A percentile compares a stretch with the other conserved stretches of the same genome.
Evolutionary conservation across 345 rosid species (phyloP).

Genomic region (Citrus sinensis): DNA sequence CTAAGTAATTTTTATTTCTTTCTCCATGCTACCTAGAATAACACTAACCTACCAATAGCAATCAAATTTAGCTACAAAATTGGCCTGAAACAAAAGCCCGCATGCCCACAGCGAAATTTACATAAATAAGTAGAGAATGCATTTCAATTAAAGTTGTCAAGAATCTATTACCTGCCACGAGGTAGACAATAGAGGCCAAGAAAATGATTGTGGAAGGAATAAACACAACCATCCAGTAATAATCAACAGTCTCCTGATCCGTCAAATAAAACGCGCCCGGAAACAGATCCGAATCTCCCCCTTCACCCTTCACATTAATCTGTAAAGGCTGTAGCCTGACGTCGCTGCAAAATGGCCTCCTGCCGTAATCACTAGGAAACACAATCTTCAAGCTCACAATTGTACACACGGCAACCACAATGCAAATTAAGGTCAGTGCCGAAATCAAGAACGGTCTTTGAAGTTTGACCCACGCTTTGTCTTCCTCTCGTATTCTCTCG

Average conservation of each 20-base stretch:
- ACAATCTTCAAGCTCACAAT: constrained; percentile 74
- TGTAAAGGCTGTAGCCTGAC: constrained; percentile 54
- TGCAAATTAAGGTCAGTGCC: constrained; percentile 30
- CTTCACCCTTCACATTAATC: constrained; percentile 42
- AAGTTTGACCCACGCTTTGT: constrained; percentile 72
- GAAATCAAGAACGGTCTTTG: constrained; percentile 47
- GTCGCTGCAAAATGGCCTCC: constrained; percentile 74
- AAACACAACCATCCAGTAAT: constrained; percentile 85
- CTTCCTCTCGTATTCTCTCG: constrained; percentile 77
- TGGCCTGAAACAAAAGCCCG: background rate
- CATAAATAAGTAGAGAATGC: background rate
- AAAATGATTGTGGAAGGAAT: constrained; percentile 62
- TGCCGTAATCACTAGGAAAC: constrained; percentile 52
- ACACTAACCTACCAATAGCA: background rate
- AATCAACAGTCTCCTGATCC: constrained; percentile 85
- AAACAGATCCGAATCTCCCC: constrained; percentile 51
- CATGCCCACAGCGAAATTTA: background rate
- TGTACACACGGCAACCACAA: constrained; percentile 48
- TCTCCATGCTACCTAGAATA: background rate
- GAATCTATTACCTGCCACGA: constrained; percentile 57
- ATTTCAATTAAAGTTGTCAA: background rate
- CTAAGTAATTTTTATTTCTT: background rate
- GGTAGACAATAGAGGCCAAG: constrained; percentile 60
- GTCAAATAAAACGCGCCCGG: constrained; percentile 80
- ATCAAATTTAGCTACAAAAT: background rate